Evolutionary conservation across 306 rosid species (phyloP), one percentile per base, ranked within the genome.

Genomic region (Adenanthera pavonina): DNA sequence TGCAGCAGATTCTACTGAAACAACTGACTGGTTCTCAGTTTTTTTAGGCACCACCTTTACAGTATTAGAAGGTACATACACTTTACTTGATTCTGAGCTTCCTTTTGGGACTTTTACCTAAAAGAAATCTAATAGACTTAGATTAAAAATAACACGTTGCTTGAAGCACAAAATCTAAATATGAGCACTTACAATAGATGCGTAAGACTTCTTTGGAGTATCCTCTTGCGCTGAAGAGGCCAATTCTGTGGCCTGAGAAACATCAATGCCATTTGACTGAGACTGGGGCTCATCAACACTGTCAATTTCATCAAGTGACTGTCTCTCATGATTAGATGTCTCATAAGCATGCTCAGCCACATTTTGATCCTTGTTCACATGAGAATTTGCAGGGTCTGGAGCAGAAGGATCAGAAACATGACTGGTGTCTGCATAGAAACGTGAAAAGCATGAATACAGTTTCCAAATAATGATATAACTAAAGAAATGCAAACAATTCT

Each of bases 171-270:
- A 56, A 83, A 47, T 67, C 38, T 57, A 43, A 66, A 67, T 69
- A 20, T 11, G 56, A 46, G 48, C 69, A 86, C 94, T 88, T 80
- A 92, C 93, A 80, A 92, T 90, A 73, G 93, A 92, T 76, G 97
- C 97, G 46, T 92, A 92, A 70, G 94, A 90, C 82, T 90, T 71
- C 90, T 92, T 92, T 38, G 91, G 90, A 78, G 88, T 80, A 75
- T 89, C 93, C 36, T 89, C 92, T 77, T 73, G 85, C 36, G 77
- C 76, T 25, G 83, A 70, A 71, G 89, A 84, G 75, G 76, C 80
- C 56, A 64, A 77, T 78, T 90, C 86, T 36, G 78, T 52, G 60
- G 81, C 88, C 80, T 81, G 80, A 43, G 89, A 69, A 79, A 74
- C 82, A 64, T 86, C 92, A 77, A 82, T 81, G n/a, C 86, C 90